A percentile compares a stretch with the other conserved stretches of the same genome.
phyloP scores from a whole-genome alignment of 768 basidiomycete species.

The Hygrocybe coccinea region DNA sequence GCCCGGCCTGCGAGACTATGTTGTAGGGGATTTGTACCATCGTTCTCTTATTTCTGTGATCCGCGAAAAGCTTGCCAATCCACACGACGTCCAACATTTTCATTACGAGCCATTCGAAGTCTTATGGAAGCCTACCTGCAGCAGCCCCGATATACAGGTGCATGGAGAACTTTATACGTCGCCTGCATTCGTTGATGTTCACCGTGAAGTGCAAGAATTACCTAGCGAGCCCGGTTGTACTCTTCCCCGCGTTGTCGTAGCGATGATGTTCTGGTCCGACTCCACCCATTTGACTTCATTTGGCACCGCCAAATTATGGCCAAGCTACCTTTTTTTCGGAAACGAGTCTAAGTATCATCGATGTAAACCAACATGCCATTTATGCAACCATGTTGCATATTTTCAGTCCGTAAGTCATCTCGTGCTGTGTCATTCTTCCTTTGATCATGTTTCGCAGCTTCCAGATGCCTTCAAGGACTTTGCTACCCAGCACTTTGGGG shows the following conservation, averaged over 20 bases:
- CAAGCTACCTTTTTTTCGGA: constrained; percentile 38
- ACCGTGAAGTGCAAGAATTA: constrained; percentile 15
- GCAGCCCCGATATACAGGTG: neutral
- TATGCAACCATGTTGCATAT: constrained; percentile 36
- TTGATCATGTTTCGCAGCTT: neutral
- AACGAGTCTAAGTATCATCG: constrained; percentile 40
- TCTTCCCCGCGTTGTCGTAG: constrained; percentile 19
- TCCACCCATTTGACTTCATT: constrained; percentile 30
- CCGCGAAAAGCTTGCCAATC: constrained; percentile 7
- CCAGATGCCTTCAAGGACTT: constrained; percentile 7
- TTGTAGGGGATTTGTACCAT: constrained; percentile 9
- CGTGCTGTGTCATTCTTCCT: constrained; percentile 20
- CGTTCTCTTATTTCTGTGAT: constrained; percentile 13
- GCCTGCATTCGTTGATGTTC: constrained; percentile 12
- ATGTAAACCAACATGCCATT: constrained; percentile 20
- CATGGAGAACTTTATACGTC: constrained; percentile 15
- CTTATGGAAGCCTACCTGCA: neutral
- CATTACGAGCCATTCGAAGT: constrained; percentile 9
- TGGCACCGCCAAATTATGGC: constrained; percentile 38
- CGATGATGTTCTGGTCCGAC: constrained; percentile 30
- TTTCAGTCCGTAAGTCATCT: no score
- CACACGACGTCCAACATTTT: neutral
- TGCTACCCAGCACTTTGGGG: neutral
- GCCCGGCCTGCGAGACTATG: neutral
- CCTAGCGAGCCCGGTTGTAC: constrained; percentile 11